A percentile compares a stretch with the other conserved stretches of the same genome.
These are phyloP conservation scores for Sarocladiaceae sp. DNA, from an alignment of 2,329 filamentous ascomycete genomes.

Conservation along the genomic window DNA sequence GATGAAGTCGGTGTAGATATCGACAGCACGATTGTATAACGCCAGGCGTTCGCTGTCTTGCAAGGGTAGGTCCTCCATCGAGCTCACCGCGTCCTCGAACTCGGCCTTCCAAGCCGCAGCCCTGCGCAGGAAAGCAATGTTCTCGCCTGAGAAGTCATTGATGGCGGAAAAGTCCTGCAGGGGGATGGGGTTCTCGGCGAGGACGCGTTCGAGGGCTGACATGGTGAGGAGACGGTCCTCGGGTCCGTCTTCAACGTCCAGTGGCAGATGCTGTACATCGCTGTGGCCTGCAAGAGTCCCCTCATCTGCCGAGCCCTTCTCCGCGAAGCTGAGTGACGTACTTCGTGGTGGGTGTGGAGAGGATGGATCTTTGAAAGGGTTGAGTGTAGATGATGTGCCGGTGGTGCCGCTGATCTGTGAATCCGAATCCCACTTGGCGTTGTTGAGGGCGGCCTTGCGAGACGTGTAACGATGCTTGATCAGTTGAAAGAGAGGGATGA, in stretches of 20 bases:
- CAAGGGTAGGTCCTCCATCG: neutral
- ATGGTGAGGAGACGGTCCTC: slow-evolving; percentile 43
- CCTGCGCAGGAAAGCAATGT: slow-evolving; percentile 47
- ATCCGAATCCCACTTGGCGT: slow-evolving; percentile 23
- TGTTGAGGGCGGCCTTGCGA: slow-evolving; percentile 18
- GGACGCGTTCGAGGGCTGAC: slow-evolving; percentile 42
- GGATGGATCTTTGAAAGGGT: neutral
- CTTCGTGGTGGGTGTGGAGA: slow-evolving; percentile 13
- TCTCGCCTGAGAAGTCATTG: slow-evolving; percentile 52
- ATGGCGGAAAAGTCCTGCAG: slow-evolving; percentile 47
- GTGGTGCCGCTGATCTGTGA: slow-evolving; percentile 17
- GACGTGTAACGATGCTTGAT: slow-evolving; percentile 18
- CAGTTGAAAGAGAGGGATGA: slow-evolving; percentile 37
- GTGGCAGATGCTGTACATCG: slow-evolving; percentile 12
- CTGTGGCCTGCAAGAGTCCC: slow-evolving; percentile 15
- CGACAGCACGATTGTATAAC: slow-evolving; percentile 48
- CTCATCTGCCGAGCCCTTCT: slow-evolving; percentile 15
- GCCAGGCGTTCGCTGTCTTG: neutral
- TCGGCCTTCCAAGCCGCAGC: slow-evolving; percentile 37
- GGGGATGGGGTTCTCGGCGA: slow-evolving; percentile 37
- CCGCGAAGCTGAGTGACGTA: slow-evolving; percentile 15
- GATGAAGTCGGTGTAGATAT: slow-evolving; percentile 57
- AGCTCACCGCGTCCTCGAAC: neutral
- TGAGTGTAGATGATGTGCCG: neutral
- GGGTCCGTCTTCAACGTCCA: slow-evolving; percentile 18